These are phyloP conservation scores for Iodosphaeria phyllophila DNA, from an alignment of 2,329 filamentous ascomycete species.

Conservation along the genomic window DNA sequence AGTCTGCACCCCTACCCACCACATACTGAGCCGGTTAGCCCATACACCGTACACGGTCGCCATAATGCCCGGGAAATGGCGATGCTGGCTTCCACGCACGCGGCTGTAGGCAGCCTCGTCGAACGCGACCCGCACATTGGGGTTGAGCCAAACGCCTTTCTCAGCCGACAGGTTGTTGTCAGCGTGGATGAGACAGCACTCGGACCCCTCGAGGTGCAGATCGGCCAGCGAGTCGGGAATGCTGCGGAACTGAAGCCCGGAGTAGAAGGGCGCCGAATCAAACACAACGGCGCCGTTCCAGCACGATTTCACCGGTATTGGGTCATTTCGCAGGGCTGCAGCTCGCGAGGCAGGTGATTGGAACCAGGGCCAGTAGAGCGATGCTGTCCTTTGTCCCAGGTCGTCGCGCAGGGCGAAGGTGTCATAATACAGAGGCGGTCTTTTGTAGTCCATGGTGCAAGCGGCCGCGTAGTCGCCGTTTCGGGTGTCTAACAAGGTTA, in stretches of 20 bases:
- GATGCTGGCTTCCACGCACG: slow-evolving; percentile 15
- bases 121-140: slow-evolving; percentile 33
- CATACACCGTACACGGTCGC: slow-evolving; percentile 23
- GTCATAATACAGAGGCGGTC: slow-evolving; percentile 35
- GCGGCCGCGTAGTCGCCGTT: slow-evolving; percentile 37
- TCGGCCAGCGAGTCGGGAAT: slow-evolving; percentile 35
- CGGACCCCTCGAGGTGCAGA: slow-evolving; percentile 38
- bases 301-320: slow-evolving; percentile 43
- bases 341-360: slow-evolving; percentile 19
- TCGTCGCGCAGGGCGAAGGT: slow-evolving; percentile 41
- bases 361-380: slow-evolving; percentile 41
- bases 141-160: slow-evolving; percentile 35
- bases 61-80: slow-evolving; percentile 22
- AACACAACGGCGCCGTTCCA: slow-evolving; percentile 45
- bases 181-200: slow-evolving; percentile 42
- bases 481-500: slow-evolving; percentile 32
- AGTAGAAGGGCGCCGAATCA: slow-evolving; percentile 26
- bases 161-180: slow-evolving; percentile 28
- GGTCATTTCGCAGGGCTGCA: slow-evolving; percentile 27
- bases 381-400: slow-evolving; percentile 29
- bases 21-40: slow-evolving; percentile 13
- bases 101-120: slow-evolving; percentile 18
- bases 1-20: slow-evolving; percentile 14
- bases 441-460: slow-evolving; percentile 39
- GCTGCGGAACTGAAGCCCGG: slow-evolving; percentile 37